phyloP scores from a whole-genome alignment of 202 grass and related monocot species.

The Tripidium arundinaceum region DNA sequence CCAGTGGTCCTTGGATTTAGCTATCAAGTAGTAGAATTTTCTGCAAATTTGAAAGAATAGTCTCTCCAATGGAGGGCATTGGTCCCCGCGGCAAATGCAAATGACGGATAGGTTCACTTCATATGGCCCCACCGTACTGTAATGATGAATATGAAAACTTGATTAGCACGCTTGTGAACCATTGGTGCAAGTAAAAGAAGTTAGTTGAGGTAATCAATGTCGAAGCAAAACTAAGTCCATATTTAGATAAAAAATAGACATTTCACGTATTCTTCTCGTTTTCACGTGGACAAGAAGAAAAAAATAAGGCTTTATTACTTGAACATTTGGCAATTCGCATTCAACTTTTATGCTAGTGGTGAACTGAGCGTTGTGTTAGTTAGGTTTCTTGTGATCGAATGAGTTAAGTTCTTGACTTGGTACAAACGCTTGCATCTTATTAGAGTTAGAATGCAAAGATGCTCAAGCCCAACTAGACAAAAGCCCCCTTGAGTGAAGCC shows the following conservation, averaged over 20 bases:
- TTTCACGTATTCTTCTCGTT: background rate
- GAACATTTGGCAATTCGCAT: background rate
- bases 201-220: slow-evolving; percentile 5
- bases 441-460: no score
- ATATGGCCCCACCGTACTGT: background rate
- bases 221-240: background rate
- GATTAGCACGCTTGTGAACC: slow-evolving; percentile 22
- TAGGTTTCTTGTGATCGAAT: no score
- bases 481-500: no score
- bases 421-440: no score
- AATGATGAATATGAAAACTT: slow-evolving; percentile 31
- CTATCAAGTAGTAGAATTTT: background rate
- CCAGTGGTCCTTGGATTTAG: background rate
- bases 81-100: background rate
- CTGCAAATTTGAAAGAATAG: background rate
- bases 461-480: no score
- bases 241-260: no score
- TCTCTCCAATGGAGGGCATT: background rate
- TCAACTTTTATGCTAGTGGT: background rate
- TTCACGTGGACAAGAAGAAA: background rate
- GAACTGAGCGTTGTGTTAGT: background rate
- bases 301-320: background rate
- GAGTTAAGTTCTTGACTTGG: no score
- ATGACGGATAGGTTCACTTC: background rate
- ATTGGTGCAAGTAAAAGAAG: slow-evolving; percentile 31